phyloP scores from a whole-genome alignment of 73 alveolate species.

The Tetrahymena malaccensis region DNA sequence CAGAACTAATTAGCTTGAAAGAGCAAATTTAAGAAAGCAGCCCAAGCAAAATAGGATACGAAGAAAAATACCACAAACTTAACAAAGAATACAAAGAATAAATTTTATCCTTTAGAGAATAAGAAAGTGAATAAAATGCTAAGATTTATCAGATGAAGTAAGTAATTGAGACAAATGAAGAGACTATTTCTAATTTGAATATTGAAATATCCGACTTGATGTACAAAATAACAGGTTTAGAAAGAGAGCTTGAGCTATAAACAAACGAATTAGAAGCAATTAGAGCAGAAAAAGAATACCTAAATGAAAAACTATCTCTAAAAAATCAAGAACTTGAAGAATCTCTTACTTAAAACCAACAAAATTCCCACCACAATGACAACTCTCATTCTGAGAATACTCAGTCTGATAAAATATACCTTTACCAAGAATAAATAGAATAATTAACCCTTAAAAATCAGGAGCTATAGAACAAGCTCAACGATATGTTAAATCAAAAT shows the following conservation, averaged over 20 bases:
- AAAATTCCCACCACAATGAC: background rate
- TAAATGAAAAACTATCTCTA: background rate
- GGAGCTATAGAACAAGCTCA: background rate
- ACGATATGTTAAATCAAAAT: background rate
- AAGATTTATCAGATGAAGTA: background rate
- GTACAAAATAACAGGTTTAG: background rate
- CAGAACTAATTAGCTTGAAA: background rate
- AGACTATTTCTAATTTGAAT: background rate
- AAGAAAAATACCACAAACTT: background rate
- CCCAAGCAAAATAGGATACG: background rate
- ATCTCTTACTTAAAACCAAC: background rate
- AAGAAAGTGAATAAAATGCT: background rate
- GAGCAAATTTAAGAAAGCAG: background rate
- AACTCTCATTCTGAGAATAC: background rate
- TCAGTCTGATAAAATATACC: background rate
- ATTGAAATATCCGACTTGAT: background rate
- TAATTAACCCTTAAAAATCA: background rate
- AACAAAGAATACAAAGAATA: background rate
- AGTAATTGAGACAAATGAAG: background rate
- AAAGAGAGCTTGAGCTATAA: background rate
- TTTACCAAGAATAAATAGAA: background rate
- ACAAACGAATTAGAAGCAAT: background rate
- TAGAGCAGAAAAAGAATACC: background rate
- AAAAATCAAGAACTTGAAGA: background rate
- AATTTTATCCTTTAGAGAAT: background rate